These are phyloP conservation scores for Fusarium verrucosum DNA, from an alignment of 2,329 filamentous ascomycete species.

Conservation along the genomic window DNA sequence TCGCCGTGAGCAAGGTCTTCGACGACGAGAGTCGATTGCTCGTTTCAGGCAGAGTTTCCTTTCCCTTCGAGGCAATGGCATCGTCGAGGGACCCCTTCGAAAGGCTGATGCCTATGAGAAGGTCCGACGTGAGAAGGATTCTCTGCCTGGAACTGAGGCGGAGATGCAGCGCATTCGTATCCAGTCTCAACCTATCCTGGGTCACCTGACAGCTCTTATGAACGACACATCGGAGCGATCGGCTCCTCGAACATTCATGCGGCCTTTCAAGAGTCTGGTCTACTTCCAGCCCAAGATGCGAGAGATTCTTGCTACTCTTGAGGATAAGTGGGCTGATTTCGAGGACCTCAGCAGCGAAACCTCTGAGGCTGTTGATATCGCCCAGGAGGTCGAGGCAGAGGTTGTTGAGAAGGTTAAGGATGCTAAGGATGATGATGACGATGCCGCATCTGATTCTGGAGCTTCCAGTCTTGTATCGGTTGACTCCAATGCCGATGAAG, in stretches of 20 bases:
- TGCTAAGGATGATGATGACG: slow-evolving; percentile 38
- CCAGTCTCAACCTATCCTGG: slow-evolving; percentile 53
- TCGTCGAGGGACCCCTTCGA: background rate
- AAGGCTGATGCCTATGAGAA: slow-evolving; percentile 33
- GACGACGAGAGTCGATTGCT: slow-evolving; percentile 51
- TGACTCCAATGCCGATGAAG: slow-evolving; percentile 50
- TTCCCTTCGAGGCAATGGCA: slow-evolving; percentile 5
- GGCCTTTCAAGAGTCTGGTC: slow-evolving; percentile 54
- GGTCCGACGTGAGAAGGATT: slow-evolving; percentile 41
- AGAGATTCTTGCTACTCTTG: slow-evolving; percentile 50
- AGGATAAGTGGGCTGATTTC: slow-evolving; percentile 54
- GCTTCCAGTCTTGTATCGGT: slow-evolving; percentile 17
- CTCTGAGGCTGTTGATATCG: slow-evolving; percentile 37
- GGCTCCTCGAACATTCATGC: slow-evolving; percentile 52
- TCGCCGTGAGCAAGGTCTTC: slow-evolving; percentile 50
- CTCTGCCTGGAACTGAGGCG: slow-evolving; percentile 28
- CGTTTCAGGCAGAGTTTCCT: slow-evolving; percentile 48
- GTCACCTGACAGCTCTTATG: slow-evolving; percentile 50
- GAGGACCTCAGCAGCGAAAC: slow-evolving; percentile 45
- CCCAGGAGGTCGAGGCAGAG: slow-evolving; percentile 45
- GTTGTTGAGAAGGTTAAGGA: slow-evolving; percentile 33
- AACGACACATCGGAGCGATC: slow-evolving; percentile 50
- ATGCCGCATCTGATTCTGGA: slow-evolving; percentile 46
- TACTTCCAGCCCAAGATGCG: slow-evolving; percentile 55
- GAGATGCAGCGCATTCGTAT: slow-evolving; percentile 53